Base-by-base conservation (phyloP, 179 eudicot species). In the Sideroxylon spinosum region DNA sequence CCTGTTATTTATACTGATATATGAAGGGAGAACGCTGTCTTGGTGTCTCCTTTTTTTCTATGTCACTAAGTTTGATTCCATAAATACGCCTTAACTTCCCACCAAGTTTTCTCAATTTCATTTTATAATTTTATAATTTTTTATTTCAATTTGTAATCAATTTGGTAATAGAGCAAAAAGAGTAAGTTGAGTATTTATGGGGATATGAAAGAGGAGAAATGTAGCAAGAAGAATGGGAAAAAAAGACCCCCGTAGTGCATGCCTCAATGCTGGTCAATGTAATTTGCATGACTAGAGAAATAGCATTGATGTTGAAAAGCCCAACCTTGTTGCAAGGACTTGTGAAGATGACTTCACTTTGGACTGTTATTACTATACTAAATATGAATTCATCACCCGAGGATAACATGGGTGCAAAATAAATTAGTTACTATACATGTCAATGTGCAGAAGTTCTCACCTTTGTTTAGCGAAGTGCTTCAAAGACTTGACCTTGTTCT, bases 401-500 rank as follows among this genome's bases (percentile, higher is more conserved):
- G 19, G 12, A 22, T 60, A n/a, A 65, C 7, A 13, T 29, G 28
- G 13, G 6, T 14, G n/a, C n/a, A 68, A 68, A 19, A 37, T 37
- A 37, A 6, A 3, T 1, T 68, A 17, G 25, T n/a, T 19, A 32
- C 37, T 67, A 3, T 67, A 67, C 26, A 9, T 61, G 26, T 61
- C 26, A 22, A 61, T 61, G 65, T 14, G 46, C 49, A 29, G 25
- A 68, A 29, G 11, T 8, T 68, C 71, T 68, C 50, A 68, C 49
- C 64, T 56, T 56, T 56, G 48, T 53, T 17, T 56, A 78, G 66
- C 2, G 61, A 53, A 66, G 37, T 11, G 78, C 25, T 76, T 80
- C 78, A 25, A 76, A n/a, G 61, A 69, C 65, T 32, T 29, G 77
- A 76, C 53, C 17, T 59, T 76, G 65, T 28, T 71, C 79, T 60